A percentile compares a stretch with the other conserved stretches of the same genome.
These are phyloP conservation scores for Teunomyces panamensis DNA, from an alignment of 805 yeast genomes.

Conservation along the genomic window DNA sequence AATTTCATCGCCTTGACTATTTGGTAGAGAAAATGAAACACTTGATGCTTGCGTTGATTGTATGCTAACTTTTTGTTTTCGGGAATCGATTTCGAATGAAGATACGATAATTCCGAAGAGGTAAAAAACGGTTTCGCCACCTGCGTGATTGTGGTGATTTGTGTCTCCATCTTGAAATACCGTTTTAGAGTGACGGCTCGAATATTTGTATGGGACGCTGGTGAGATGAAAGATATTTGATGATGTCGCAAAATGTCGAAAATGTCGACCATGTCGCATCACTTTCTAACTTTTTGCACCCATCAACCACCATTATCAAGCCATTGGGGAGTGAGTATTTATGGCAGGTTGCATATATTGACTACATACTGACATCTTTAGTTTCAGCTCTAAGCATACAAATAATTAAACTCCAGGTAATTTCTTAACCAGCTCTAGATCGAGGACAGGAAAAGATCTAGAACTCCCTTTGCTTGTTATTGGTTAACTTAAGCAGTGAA, in stretches of 20 bases:
- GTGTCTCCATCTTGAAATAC: constrained; percentile 3
- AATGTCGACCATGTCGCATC: neutral
- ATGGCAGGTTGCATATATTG: neutral
- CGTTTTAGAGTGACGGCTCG: too few relatives aligned
- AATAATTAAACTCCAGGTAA: neutral
- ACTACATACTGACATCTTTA: constrained; percentile 1
- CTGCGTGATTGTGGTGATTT: constrained; percentile 23
- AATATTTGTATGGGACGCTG: too few relatives aligned
- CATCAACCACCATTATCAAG: neutral
- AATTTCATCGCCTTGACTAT: constrained; percentile 54
- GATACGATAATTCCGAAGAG: constrained; percentile 47
- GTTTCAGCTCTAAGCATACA: neutral
- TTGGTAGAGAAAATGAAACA: constrained; percentile 53
- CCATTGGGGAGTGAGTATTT: neutral
- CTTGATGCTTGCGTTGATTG: constrained; percentile 50
- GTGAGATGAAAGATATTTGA: neutral
- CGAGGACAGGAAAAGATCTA: neutral
- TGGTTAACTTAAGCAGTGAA: constrained; percentile 68
- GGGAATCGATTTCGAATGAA: constrained; percentile 51
- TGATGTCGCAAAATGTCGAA: constrained; percentile 2
- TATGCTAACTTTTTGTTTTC: constrained; percentile 44
- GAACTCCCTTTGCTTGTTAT: neutral
- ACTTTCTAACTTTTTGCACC: neutral
- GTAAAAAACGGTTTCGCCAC: constrained; percentile 64
- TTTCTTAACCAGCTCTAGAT: neutral